phyloP scores from a whole-genome alignment of 768 basidiomycete genomes.

The Termitomyces sp. region DNA sequence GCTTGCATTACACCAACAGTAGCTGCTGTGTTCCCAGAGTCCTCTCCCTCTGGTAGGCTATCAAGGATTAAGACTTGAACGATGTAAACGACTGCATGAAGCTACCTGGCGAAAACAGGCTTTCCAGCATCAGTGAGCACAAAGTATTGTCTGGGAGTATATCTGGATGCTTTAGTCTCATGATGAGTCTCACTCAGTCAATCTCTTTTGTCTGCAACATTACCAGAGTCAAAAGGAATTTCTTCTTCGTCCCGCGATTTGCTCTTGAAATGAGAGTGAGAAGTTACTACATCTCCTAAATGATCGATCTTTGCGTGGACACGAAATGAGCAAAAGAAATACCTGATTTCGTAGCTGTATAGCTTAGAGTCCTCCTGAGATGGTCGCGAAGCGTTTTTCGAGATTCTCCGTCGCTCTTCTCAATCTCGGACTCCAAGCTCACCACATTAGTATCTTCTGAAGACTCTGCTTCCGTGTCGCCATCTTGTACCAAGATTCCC shows the following conservation, averaged over 20 bases:
- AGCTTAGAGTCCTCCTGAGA: conserved; percentile 59
- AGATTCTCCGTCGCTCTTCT: conserved; percentile 46
- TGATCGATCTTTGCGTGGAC: conserved; percentile 3
- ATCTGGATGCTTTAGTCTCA: conserved; percentile 28
- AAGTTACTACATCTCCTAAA: conserved; percentile 22
- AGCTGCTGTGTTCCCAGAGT: conserved; percentile 65
- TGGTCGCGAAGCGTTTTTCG: conserved; percentile 69
- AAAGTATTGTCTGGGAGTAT: conserved; percentile 76
- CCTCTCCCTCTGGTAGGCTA: conserved; percentile 50
- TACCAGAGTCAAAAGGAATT: conserved; percentile 36
- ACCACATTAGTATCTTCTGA: conserved; percentile 46
- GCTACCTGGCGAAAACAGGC: conserved; percentile 89
- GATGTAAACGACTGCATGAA: background rate
- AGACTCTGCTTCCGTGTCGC: conserved; percentile 53
- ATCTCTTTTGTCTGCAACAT: background rate
- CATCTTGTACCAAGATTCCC: conserved; percentile 68
- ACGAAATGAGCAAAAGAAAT: background rate
- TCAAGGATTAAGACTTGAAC: background rate
- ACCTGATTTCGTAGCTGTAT: conserved; percentile 48
- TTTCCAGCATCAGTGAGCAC: conserved; percentile 95
- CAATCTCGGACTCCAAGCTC: conserved; percentile 36
- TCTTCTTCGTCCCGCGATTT: conserved; percentile 32
- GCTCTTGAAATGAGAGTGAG: conserved; percentile 25
- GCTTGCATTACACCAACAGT: conserved; percentile 93
- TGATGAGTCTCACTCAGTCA: conserved; percentile 5